These are phyloP conservation scores for Pseudoperonospora humuli DNA, from an alignment of 352 stramenopile species.

Conservation along the genomic window DNA sequence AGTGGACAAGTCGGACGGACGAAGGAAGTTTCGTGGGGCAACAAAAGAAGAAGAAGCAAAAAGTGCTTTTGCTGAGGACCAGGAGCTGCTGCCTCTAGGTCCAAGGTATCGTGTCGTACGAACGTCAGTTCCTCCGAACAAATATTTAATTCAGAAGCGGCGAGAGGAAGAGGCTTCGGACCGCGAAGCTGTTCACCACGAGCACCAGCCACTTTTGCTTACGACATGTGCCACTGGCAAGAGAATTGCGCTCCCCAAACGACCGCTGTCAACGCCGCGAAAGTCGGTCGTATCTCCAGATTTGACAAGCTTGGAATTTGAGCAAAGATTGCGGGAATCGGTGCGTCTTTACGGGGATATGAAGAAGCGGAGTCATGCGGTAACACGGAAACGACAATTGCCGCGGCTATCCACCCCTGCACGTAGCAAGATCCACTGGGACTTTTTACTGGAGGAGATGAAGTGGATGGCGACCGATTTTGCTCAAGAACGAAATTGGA, in stretches of 20 bases:
- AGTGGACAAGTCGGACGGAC: conserved; percentile 1
- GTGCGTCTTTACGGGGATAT: conserved; percentile 44
- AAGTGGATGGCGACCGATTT: conserved; percentile 95
- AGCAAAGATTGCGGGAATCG: conserved; percentile 37
- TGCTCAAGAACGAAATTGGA: conserved; percentile 95
- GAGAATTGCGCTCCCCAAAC: conserved; percentile 6
- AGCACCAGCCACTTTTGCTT: conserved; percentile 15
- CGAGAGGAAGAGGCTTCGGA: conserved; percentile 27
- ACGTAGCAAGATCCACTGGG: conserved; percentile 83
- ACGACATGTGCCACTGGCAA: conserved; percentile 8
- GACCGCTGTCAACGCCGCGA: conserved; percentile 2
- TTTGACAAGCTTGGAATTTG: conserved; percentile 37
- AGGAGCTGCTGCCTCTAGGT: conserved; percentile 3
- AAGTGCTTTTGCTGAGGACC: not conserved
- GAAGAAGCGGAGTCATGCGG: conserved; percentile 19
- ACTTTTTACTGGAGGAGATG: conserved; percentile 95
- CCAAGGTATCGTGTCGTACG: conserved; percentile 24
- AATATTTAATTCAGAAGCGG: conserved; percentile 38
- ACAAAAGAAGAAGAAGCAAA: not conserved
- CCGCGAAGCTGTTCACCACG: conserved; percentile 7
- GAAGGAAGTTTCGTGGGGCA: not conserved
- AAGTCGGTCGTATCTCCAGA: conserved; percentile 6
- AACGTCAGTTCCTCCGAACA: conserved; percentile 33
- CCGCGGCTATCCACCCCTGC: conserved; percentile 43
- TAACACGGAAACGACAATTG: conserved; percentile 68